Evolutionary conservation across 2,329 filamentous ascomycete genomes (phyloP).

Genomic region (Ophioceras dolichostomum): DNA sequence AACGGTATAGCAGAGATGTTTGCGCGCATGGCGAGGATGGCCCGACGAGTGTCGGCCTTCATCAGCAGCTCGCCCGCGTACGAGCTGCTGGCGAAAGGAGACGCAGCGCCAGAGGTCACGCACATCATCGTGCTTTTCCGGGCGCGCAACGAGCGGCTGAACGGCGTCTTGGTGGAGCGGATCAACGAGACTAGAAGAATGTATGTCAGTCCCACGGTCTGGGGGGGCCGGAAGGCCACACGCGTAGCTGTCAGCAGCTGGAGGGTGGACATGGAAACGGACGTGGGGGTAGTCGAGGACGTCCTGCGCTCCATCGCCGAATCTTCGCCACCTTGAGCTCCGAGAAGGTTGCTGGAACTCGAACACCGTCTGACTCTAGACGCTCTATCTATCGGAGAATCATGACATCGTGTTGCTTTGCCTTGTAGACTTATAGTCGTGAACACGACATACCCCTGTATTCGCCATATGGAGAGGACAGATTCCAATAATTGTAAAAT

Average conservation of each 20-base stretch:
- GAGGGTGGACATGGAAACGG: slow-evolving; percentile 57
- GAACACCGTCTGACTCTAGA: too few relatives aligned
- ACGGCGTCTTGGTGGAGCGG: slow-evolving; percentile 50
- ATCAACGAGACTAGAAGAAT: slow-evolving; percentile 67
- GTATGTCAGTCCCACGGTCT: slow-evolving; percentile 73
- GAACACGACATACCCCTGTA: too few relatives aligned
- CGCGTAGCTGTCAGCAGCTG: slow-evolving; percentile 83
- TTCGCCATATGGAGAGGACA: too few relatives aligned
- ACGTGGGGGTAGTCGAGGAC: slow-evolving; percentile 50
- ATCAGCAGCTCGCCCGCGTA: slow-evolving; percentile 50
- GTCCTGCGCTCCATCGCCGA: slow-evolving; percentile 32
- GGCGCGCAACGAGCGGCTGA: slow-evolving; percentile 52
- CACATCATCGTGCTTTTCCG: slow-evolving; percentile 66
- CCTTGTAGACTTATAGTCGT: too few relatives aligned
- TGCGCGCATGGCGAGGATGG: slow-evolving; percentile 57
- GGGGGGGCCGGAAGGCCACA: slow-evolving; percentile 61
- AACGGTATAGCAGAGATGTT: slow-evolving; percentile 59
- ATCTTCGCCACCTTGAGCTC: too few relatives aligned
- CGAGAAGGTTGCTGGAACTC: too few relatives aligned
- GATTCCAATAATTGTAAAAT: too few relatives aligned
- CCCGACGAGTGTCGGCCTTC: slow-evolving; percentile 53
- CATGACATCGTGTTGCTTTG: too few relatives aligned
- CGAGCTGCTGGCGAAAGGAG: slow-evolving; percentile 48
- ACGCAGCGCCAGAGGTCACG: slow-evolving; percentile 28
- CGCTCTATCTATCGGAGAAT: too few relatives aligned